Percentiles rank a stretch among this genome's conserved stretches.
phyloP scores from a whole-genome alignment of 176 grass and related monocot species.

The Canna indica region DNA sequence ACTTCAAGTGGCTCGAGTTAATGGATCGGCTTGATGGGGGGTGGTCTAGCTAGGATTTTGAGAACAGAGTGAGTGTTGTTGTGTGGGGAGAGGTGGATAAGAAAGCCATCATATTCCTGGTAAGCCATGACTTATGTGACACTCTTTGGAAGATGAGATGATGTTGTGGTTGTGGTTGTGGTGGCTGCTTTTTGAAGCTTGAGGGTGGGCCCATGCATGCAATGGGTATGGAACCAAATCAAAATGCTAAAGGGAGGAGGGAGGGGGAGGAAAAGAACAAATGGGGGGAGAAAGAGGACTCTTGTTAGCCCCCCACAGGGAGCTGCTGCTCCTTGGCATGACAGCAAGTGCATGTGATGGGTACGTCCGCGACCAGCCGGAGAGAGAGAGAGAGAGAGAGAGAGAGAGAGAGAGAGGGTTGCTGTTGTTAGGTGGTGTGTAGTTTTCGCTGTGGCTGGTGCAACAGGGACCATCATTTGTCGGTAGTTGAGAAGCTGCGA shows the following conservation, averaged over 20 bases:
- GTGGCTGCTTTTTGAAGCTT: not conserved
- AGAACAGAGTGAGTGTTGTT: too few relatives aligned
- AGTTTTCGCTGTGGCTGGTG: not conserved
- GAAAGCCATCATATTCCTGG: not conserved
- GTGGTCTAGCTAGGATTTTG: too few relatives aligned
- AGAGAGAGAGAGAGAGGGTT: not conserved
- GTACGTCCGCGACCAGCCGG: conserved; percentile 11
- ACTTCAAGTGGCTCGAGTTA: too few relatives aligned
- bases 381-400: not conserved
- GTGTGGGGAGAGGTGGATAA: not conserved
- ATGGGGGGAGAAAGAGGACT: not conserved
- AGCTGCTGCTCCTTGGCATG: conserved; percentile 8
- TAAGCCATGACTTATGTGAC: not conserved
- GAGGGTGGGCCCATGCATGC: not conserved
- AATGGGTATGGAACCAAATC: too few relatives aligned
- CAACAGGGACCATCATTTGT: conserved; percentile 8
- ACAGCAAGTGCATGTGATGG: conserved; percentile 20
- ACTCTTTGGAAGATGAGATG: not conserved
- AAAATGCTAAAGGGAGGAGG: not conserved
- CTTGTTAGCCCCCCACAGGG: not conserved
- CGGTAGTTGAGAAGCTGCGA: not conserved
- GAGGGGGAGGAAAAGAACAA: not conserved
- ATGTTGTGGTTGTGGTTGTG: too few relatives aligned
- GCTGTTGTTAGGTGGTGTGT: not conserved
- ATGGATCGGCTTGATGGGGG: too few relatives aligned